These are phyloP conservation scores for Isabelozyma heimii DNA, from an alignment of 805 yeast genomes.

Conservation along the genomic window DNA sequence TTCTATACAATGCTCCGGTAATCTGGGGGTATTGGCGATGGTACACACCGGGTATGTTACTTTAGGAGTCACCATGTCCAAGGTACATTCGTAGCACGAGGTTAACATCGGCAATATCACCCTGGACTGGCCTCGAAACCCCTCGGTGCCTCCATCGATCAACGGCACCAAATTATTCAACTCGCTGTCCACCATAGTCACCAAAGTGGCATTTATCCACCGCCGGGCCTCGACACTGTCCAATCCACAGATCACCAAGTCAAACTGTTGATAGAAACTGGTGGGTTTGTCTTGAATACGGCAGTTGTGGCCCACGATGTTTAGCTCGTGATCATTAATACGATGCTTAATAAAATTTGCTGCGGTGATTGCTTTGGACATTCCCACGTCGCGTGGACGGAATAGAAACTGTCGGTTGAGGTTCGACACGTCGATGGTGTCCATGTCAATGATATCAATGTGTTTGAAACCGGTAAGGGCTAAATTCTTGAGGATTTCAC, in stretches of 20 bases:
- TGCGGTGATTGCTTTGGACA: slow-evolving; percentile 65
- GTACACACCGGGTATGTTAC: slow-evolving; percentile 87
- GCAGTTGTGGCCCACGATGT: slow-evolving; percentile 58
- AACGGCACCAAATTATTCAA: slow-evolving; percentile 39
- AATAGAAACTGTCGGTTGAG: slow-evolving; percentile 76
- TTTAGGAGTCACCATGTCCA: slow-evolving; percentile 65
- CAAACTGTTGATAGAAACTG: slow-evolving; percentile 65
- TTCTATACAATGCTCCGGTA: slow-evolving; percentile 93
- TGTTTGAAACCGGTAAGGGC: slow-evolving; percentile 66
- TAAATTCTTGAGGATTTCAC: slow-evolving; percentile 72
- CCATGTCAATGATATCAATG: slow-evolving; percentile 77
- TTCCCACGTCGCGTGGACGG: slow-evolving; percentile 58
- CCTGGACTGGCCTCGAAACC: slow-evolving; percentile 87
- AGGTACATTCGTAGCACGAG: slow-evolving; percentile 91
- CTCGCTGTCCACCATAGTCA: slow-evolving; percentile 57
- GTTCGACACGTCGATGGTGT: slow-evolving; percentile 74
- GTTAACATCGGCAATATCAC: slow-evolving; percentile 81
- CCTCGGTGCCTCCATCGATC: slow-evolving; percentile 96
- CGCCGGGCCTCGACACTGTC: slow-evolving; percentile 89
- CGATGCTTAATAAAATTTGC: slow-evolving; percentile 52
- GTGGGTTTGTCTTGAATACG: slow-evolving; percentile 58
- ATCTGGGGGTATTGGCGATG: slow-evolving; percentile 88
- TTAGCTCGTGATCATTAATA: slow-evolving; percentile 33
- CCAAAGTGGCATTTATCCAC: slow-evolving; percentile 75
- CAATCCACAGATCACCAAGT: slow-evolving; percentile 78